These are phyloP conservation scores for Xerocomus nothofagi DNA, from an alignment of 1,284 basidiomycete genomes.

Conservation along the genomic window DNA sequence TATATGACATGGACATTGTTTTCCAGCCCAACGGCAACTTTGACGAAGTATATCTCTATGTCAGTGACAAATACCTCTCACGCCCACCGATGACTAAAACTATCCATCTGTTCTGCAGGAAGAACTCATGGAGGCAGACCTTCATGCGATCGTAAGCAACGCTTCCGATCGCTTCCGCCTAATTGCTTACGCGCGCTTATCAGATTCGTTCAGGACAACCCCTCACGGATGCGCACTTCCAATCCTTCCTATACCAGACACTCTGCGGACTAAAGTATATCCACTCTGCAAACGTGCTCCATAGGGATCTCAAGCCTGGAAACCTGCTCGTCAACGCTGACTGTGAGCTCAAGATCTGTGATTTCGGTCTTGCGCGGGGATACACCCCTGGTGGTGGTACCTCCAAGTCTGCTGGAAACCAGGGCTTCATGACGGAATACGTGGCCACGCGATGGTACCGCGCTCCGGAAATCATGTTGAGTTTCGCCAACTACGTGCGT, in stretches of 20 bases:
- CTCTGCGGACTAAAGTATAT: slow-evolving; percentile 99
- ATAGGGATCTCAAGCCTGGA: slow-evolving; percentile 97
- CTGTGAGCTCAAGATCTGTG: slow-evolving; percentile 97
- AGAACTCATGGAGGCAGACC: slow-evolving; percentile 99
- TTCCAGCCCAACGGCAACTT: slow-evolving; percentile 88
- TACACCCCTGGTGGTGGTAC: slow-evolving; percentile 82
- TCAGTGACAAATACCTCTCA: slow-evolving; percentile 38
- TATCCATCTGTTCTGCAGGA: slow-evolving; percentile 51
- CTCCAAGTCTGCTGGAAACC: slow-evolving; percentile 71
- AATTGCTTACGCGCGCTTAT: slow-evolving; percentile 6
- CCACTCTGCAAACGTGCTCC: slow-evolving; percentile 96
- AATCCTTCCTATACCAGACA: slow-evolving; percentile 98
- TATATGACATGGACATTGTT: slow-evolving; percentile 97
- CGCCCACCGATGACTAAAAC: not conserved
- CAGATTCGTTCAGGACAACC: slow-evolving; percentile 98
- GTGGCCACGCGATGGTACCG: slow-evolving; percentile 98
- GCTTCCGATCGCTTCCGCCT: not conserved
- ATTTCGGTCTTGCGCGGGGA: slow-evolving; percentile 96
- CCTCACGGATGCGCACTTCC: slow-evolving; percentile 97
- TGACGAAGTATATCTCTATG: slow-evolving; percentile 94
- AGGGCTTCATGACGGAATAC: slow-evolving; percentile 99
- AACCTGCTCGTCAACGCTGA: slow-evolving; percentile 98
- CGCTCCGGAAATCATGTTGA: slow-evolving; percentile 97
- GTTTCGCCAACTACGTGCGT: slow-evolving; percentile 91
- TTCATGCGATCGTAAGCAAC: slow-evolving; percentile 86